Percentiles rank a stretch among this genome's conserved stretches.
Conservation (phyloP, 2,329 filamentous ascomycete genomes). For the Fusarium tjaetaba region DNA sequence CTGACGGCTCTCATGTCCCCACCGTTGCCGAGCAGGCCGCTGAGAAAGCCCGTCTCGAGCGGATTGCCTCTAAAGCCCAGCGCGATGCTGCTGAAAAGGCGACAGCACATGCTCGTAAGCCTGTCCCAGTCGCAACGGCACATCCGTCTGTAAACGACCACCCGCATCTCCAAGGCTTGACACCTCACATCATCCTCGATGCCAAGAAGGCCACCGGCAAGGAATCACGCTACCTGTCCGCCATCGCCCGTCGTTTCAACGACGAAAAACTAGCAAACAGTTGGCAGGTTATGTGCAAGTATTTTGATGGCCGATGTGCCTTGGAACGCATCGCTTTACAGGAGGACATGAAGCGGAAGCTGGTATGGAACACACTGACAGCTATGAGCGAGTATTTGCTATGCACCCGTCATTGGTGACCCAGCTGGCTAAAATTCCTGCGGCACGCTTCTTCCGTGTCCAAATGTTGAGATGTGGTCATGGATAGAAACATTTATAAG, state of each 20-base stretch:
- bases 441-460: neutral
- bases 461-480: neutral
- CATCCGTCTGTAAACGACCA: constrained; percentile 68
- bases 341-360: constrained; percentile 87
- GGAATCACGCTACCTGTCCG: constrained; percentile 77
- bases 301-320: constrained; percentile 87
- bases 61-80: constrained; percentile 65
- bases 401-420: constrained; percentile 75
- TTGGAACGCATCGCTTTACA: constrained; percentile 87
- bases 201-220: constrained; percentile 81
- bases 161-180: constrained; percentile 64
- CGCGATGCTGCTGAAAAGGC: constrained; percentile 66
- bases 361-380: constrained; percentile 73
- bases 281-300: constrained; percentile 81
- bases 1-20: constrained; percentile 40
- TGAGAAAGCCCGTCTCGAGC: constrained; percentile 69
- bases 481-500: constrained; percentile 27
- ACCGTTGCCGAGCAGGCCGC: constrained; percentile 66
- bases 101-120: constrained; percentile 64
- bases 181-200: constrained; percentile 77
- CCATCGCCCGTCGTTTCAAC: constrained; percentile 64
- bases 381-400: constrained; percentile 75
- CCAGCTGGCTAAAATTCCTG: neutral
- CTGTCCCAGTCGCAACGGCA: constrained; percentile 58
- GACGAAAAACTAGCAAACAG: constrained; percentile 69